A percentile compares a stretch with the other conserved stretches of the same genome.
Conservation (phyloP, 1,284 basidiomycete species). For the Trichosporon sp. region DNA sequence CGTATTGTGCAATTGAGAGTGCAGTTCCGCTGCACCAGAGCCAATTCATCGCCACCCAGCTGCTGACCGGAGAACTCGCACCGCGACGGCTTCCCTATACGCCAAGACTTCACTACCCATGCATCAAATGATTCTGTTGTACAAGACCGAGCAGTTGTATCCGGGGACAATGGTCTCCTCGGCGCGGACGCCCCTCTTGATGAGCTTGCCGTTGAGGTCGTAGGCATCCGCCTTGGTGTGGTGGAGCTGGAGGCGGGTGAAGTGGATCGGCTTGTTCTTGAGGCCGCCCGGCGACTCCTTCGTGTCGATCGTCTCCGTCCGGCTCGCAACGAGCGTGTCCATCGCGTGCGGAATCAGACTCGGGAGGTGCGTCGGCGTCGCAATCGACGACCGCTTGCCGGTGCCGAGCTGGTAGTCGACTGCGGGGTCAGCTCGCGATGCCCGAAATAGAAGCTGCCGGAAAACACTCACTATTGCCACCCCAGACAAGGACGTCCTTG, state of each 20-base stretch:
- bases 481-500: constrained; percentile 56
- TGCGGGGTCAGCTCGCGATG: constrained; percentile 8
- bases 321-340: constrained; percentile 49
- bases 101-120: not conserved
- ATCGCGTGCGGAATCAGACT: constrained; percentile 52
- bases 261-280: constrained; percentile 48
- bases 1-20: too few relatives aligned
- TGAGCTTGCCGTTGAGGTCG: constrained; percentile 63
- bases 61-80: too few relatives aligned
- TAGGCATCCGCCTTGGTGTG: constrained; percentile 53
- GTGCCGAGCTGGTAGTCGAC: constrained; percentile 77
- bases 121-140: constrained; percentile 59
- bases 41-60: too few relatives aligned
- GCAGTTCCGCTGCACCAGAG: too few relatives aligned
- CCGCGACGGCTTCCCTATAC: too few relatives aligned
- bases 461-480: constrained; percentile 44
- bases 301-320: constrained; percentile 56
- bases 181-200: constrained; percentile 62
- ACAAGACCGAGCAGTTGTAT: constrained; percentile 61
- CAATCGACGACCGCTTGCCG: constrained; percentile 69
- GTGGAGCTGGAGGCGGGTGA: constrained; percentile 50
- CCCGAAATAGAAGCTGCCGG: constrained; percentile 33
- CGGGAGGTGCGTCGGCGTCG: constrained; percentile 60
- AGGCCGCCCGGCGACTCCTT: constrained; percentile 15
- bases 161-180: constrained; percentile 62